Evolutionary conservation across 257 asterid species (phyloP).

Genomic region (Primulina tabacum): DNA sequence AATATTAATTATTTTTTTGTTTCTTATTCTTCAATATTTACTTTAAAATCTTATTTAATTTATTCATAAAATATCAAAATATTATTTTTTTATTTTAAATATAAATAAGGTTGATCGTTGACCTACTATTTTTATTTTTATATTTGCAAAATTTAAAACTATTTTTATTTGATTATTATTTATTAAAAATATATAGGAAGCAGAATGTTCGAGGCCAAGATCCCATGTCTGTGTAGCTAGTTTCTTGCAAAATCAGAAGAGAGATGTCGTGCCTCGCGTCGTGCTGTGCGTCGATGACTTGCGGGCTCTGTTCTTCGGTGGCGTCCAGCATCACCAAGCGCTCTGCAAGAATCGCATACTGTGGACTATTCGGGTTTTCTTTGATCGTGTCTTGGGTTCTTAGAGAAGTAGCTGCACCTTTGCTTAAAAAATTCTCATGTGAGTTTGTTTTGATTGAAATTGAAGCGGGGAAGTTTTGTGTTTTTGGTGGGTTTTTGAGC

Average conservation of each 20-base stretch:
- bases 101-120: no score
- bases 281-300: conserved; percentile 87
- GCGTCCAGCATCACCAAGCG: conserved; percentile 82
- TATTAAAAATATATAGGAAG: no score
- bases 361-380: conserved; percentile 77
- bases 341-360: conserved; percentile 84
- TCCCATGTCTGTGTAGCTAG: no score
- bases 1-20: no score
- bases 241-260: not conserved
- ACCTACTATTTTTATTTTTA: no score
- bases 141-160: no score
- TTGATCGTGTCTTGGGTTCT: conserved; percentile 79
- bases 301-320: conserved; percentile 94
- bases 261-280: conserved; percentile 84
- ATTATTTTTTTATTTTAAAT: no score
- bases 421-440: conserved; percentile 70
- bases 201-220: no score
- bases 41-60: no score
- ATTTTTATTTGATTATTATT: no score
- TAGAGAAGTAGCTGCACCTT: conserved; percentile 75
- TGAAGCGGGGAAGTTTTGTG: not conserved
- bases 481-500: not conserved
- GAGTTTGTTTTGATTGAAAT: conserved; percentile 16
- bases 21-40: no score
- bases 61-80: no score